These are phyloP conservation scores for Meira nashicola DNA, from an alignment of 1,284 basidiomycete genomes.

Conservation along the genomic window DNA sequence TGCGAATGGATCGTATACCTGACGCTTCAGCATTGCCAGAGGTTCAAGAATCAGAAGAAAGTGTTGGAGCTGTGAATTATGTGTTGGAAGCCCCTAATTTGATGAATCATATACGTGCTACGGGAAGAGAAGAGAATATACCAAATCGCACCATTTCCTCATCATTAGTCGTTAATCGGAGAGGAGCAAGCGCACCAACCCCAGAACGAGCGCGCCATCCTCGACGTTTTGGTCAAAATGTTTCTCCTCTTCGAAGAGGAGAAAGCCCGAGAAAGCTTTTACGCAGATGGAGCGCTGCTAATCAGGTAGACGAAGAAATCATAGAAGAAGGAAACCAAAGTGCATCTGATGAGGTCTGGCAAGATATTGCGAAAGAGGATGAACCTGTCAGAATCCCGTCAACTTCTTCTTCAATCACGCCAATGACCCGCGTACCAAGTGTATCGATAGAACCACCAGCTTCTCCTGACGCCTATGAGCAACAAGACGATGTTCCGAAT, in stretches of 20 bases:
- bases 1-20: not conserved
- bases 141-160: not conserved
- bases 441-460: not conserved
- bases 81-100: conserved; percentile 12
- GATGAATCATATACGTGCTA: conserved; percentile 8
- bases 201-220: not conserved
- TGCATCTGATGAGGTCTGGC: not conserved
- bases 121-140: not conserved
- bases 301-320: conserved; percentile 33
- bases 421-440: not conserved
- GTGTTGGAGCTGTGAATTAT: not conserved
- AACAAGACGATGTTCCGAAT: not conserved
- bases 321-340: conserved; percentile 14
- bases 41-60: not conserved
- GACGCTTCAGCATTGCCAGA: not conserved
- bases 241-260: not conserved
- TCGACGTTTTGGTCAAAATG: not conserved
- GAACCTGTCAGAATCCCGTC: not conserved
- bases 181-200: conserved; percentile 5
- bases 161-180: not conserved
- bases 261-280: conserved; percentile 38
- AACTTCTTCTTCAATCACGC: not conserved
- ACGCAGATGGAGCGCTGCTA: conserved; percentile 33
- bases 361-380: not conserved
- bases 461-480: not conserved